phyloP scores from a whole-genome alignment of 2,329 filamentous ascomycete genomes.

The Cercospora sojina region DNA sequence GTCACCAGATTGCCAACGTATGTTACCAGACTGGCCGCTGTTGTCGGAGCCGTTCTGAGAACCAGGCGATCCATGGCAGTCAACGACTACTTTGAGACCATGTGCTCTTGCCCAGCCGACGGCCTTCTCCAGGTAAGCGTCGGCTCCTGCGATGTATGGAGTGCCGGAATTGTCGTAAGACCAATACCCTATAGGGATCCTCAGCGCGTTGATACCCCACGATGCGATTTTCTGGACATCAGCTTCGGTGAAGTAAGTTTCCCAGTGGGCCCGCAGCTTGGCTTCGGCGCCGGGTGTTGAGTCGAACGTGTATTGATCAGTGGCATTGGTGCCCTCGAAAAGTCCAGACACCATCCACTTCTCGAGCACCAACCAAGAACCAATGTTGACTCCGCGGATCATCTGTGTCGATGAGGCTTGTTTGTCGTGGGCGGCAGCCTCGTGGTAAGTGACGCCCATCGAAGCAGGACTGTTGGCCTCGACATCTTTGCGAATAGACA shows the following conservation, averaged over 20 bases:
- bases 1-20: conserved; percentile 34
- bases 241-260: conserved; percentile 41
- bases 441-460: not conserved
- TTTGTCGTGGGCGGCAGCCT: not conserved
- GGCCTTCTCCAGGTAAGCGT: conserved; percentile 50
- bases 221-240: conserved; percentile 44
- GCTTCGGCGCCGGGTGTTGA: conserved; percentile 31
- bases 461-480: not conserved
- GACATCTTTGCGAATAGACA: not conserved
- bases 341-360: conserved; percentile 40
- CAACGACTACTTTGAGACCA: conserved; percentile 51
- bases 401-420: not conserved
- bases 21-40: conserved; percentile 29
- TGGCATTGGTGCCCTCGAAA: conserved; percentile 38
- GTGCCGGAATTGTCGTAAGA: conserved; percentile 46
- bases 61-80: conserved; percentile 52
- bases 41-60: conserved; percentile 53
- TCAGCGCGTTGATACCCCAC: conserved; percentile 42
- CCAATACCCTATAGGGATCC: conserved; percentile 57
- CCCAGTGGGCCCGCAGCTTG: conserved; percentile 38
- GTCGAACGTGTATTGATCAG: conserved; percentile 44
- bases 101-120: conserved; percentile 43
- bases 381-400: conserved; percentile 40
- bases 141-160: conserved; percentile 48
- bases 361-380: conserved; percentile 42